Evolutionary conservation across 495 filamentous ascomycete species (phyloP).

Genomic region (Trichoderma erinaceum): DNA sequence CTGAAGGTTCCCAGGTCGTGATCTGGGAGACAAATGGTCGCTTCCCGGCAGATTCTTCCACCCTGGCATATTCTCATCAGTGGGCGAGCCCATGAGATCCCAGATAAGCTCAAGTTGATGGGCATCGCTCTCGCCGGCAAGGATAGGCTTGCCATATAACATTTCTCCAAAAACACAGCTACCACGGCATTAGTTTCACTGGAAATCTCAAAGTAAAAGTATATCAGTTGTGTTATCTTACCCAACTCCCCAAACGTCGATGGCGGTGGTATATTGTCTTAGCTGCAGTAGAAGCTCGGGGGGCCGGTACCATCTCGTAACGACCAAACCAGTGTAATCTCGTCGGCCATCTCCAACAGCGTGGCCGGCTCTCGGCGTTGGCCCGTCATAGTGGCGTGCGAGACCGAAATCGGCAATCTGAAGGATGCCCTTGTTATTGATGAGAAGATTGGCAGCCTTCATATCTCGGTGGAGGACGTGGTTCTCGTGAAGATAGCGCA

Average conservation of each 20-base stretch:
- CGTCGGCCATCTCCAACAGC: conserved; percentile 79
- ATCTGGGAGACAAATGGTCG: conserved; percentile 62
- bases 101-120: conserved; percentile 92
- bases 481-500: conserved; percentile 82
- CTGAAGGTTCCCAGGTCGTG: conserved; percentile 58
- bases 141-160: conserved; percentile 88
- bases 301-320: conserved; percentile 95
- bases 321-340: conserved; percentile 91
- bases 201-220: neutral
- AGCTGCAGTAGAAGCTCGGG: conserved; percentile 87
- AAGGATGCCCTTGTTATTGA: conserved; percentile 88
- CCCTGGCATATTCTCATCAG: conserved; percentile 87
- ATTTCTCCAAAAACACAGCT: conserved; percentile 98
- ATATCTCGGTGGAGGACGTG: conserved; percentile 93
- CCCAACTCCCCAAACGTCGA: conserved; percentile 98
- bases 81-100: conserved; percentile 86
- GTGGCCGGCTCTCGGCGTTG: conserved; percentile 65
- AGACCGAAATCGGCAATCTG: conserved; percentile 98
- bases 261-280: conserved; percentile 84
- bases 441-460: conserved; percentile 97
- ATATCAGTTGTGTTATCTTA: conserved; percentile 31
- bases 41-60: conserved; percentile 77
- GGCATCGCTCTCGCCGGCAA: conserved; percentile 79
- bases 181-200: conserved; percentile 27
- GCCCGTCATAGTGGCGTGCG: conserved; percentile 87